Evolutionary conservation across 2,329 filamentous ascomycete genomes (phyloP).

Genomic region (Claviceps sp.): DNA sequence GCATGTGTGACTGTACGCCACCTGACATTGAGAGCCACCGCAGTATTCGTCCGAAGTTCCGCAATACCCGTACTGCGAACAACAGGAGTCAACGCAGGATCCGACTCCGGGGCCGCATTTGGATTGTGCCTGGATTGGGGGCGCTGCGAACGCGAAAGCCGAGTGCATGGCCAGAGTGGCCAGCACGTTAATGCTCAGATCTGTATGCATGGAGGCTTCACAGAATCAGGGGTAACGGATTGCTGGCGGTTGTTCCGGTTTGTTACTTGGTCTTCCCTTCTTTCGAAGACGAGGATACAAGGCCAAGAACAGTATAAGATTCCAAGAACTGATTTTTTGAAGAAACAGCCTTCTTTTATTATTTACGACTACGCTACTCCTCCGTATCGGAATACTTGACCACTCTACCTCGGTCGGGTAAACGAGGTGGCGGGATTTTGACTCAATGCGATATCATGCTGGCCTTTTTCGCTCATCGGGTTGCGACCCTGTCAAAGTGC

Average conservation of each 20-base stretch:
- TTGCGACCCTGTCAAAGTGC: background rate
- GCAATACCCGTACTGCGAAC: conserved; percentile 25
- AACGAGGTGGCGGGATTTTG: background rate
- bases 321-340: no score
- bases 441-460: background rate
- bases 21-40: conserved; percentile 24
- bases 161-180: background rate
- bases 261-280: background rate
- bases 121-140: background rate
- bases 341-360: background rate
- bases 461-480: background rate
- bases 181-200: background rate
- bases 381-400: background rate
- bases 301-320: background rate
- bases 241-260: no score
- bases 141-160: background rate
- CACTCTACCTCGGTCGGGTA: background rate
- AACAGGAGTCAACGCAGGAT: conserved; percentile 21
- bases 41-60: conserved; percentile 22
- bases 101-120: conserved; percentile 22
- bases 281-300: background rate
- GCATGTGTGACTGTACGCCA: conserved; percentile 26
- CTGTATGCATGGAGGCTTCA: background rate
- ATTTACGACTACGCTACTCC: background rate
- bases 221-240: no score